Percentiles rank a stretch among this genome's conserved stretches.
phyloP scores from a whole-genome alignment of 2,329 filamentous ascomycete genomes.

The Hypoxylon sp. region DNA sequence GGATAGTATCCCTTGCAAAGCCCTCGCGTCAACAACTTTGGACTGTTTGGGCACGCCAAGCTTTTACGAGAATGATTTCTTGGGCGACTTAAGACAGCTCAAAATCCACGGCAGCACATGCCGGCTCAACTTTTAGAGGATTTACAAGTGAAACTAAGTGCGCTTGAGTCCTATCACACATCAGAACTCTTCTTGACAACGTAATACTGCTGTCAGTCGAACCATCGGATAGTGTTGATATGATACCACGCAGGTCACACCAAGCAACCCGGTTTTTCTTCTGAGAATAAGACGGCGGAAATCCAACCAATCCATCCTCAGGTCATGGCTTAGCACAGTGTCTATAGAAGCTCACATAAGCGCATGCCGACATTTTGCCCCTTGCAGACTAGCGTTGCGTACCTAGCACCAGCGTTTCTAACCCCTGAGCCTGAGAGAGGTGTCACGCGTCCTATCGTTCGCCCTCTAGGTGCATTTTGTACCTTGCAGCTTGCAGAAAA shows the following conservation, averaged over 20 bases:
- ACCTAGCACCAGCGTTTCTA: constrained; percentile 30
- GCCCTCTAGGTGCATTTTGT: constrained; percentile 9
- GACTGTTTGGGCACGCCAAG: constrained; percentile 32
- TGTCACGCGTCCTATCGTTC: constrained; percentile 28
- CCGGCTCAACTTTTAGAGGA: constrained; percentile 23
- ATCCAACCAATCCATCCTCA: constrained; percentile 18
- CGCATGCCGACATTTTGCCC: constrained; percentile 25
- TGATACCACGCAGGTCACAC: constrained; percentile 15
- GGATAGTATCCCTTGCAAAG: constrained; percentile 33
- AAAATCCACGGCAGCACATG: constrained; percentile 17
- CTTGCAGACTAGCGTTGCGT: constrained; percentile 41
- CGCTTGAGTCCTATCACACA: constrained; percentile 15
- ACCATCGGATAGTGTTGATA: constrained; percentile 19
- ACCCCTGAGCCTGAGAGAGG: constrained; percentile 42
- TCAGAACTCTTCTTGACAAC: constrained; percentile 13
- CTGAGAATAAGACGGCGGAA: constrained; percentile 14
- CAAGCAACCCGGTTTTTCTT: constrained; percentile 20
- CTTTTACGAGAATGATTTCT: constrained; percentile 17
- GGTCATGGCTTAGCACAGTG: constrained; percentile 21
- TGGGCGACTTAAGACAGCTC: constrained; percentile 37
- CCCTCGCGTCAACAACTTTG: constrained; percentile 33
- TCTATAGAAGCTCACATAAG: constrained; percentile 34
- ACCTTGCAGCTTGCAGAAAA: constrained; percentile 45
- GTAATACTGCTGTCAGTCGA: constrained; percentile 14
- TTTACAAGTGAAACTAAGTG: constrained; percentile 12